A percentile compares a stretch with the other conserved stretches of the same genome.
These are phyloP conservation scores for Colletotrichum sp. DNA, from an alignment of 2,329 filamentous ascomycete genomes.

Conservation along the genomic window DNA sequence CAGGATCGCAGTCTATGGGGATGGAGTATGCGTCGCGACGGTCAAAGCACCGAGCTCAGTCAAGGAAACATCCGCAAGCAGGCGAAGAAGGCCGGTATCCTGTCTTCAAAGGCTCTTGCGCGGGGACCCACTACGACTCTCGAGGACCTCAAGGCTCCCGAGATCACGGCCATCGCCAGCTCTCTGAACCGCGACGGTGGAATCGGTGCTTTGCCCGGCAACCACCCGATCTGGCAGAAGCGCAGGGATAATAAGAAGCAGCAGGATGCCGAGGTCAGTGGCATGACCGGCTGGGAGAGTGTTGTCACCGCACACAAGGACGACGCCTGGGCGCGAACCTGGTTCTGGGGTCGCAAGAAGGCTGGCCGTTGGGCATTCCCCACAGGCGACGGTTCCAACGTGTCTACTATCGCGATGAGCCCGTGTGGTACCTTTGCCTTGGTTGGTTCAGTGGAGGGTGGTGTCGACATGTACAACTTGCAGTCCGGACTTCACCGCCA, in stretches of 20 bases:
- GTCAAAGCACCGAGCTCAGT: slow-evolving; percentile 90
- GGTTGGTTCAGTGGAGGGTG: slow-evolving; percentile 82
- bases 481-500: slow-evolving; percentile 91
- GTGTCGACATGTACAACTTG: slow-evolving; percentile 94
- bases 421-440: slow-evolving; percentile 93
- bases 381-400: slow-evolving; percentile 82
- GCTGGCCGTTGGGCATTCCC: slow-evolving; percentile 93
- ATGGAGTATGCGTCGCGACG: slow-evolving; percentile 92
- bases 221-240: slow-evolving; percentile 84
- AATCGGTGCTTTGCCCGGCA: slow-evolving; percentile 82
- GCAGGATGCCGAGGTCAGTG: slow-evolving; percentile 74
- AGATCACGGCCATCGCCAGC: slow-evolving; percentile 90
- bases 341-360: slow-evolving; percentile 97
- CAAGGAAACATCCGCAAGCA: slow-evolving; percentile 89
- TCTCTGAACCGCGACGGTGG: slow-evolving; percentile 94
- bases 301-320: slow-evolving; percentile 90
- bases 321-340: slow-evolving; percentile 86
- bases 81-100: slow-evolving; percentile 83
- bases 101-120: slow-evolving; percentile 60
- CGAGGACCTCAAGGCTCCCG: slow-evolving; percentile 84
- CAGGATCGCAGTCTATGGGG: slow-evolving; percentile 93
- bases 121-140: slow-evolving; percentile 69
- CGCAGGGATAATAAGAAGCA: slow-evolving; percentile 65
- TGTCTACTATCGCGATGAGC: slow-evolving; percentile 86
- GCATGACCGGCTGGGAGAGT: slow-evolving; percentile 94